Conservation (phyloP, 345 rosid genomes). For the Triadica sebifera region DNA sequence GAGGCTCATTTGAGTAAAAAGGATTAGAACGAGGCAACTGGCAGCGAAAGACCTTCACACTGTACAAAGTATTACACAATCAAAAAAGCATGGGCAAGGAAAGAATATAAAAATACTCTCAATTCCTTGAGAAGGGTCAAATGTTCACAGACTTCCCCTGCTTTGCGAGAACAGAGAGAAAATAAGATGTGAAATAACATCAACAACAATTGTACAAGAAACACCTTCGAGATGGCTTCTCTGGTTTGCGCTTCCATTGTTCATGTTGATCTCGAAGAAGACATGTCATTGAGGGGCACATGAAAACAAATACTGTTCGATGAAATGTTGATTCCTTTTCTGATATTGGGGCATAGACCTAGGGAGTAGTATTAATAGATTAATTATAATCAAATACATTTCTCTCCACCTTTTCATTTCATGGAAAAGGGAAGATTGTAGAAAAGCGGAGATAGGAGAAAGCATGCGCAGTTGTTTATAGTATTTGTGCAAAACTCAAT, state of each 20-base stretch:
- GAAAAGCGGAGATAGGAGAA: background rate
- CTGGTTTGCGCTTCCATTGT: slow-evolving; percentile 72
- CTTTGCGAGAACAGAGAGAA: background rate
- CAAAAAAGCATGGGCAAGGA: background rate
- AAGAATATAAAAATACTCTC: background rate
- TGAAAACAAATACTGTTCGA: slow-evolving; percentile 70
- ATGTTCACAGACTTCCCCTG: background rate
- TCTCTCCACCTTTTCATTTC: background rate
- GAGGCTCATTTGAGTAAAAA: slow-evolving; percentile 73
- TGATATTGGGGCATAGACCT: slow-evolving; percentile 78
- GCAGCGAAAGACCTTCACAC: slow-evolving; percentile 84
- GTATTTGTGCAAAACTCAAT: background rate
- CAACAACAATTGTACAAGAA: background rate
- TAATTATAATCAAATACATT: background rate
- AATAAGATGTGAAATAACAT: background rate
- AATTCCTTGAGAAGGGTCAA: background rate
- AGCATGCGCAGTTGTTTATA: background rate
- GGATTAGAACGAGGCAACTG: slow-evolving; percentile 68
- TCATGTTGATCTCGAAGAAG: slow-evolving; percentile 88
- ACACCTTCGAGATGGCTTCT: slow-evolving; percentile 63
- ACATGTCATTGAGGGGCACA: slow-evolving; percentile 85
- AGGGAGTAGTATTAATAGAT: slow-evolving; percentile 10
- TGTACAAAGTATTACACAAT: slow-evolving; percentile 29
- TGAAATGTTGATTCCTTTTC: slow-evolving; percentile 77
- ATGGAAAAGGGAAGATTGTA: background rate